A percentile compares a stretch with the other conserved stretches of the same genome.
Evolutionary conservation across 257 asterid genomes (phyloP).

Genomic region (Nicotiana paniculata): DNA sequence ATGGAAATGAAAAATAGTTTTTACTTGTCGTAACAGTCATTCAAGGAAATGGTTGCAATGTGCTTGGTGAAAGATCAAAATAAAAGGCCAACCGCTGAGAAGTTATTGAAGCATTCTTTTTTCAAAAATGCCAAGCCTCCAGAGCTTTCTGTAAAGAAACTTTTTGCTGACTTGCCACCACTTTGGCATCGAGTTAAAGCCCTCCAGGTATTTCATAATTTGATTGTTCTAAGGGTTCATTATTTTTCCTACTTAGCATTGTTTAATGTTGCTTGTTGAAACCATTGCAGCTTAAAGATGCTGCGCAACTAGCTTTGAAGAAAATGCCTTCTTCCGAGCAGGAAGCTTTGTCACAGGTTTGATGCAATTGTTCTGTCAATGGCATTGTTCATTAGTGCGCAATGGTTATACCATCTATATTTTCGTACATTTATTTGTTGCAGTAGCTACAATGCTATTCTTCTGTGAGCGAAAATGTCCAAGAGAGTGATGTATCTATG

Average conservation of each 20-base stretch:
- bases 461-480: not conserved
- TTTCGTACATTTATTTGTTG: not conserved
- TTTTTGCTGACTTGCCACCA: conserved; percentile 86
- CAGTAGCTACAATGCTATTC: not conserved
- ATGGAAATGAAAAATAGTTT: not conserved
- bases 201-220: conserved; percentile 58
- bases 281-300: conserved; percentile 75
- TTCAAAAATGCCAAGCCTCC: conserved; percentile 93
- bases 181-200: conserved; percentile 91
- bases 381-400: not conserved
- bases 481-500: no score
- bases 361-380: conserved; percentile 6
- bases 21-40: conserved; percentile 55
- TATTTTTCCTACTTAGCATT: conserved; percentile 5
- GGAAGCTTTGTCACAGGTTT: conserved; percentile 97
- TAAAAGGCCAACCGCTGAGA: conserved; percentile 97
- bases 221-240: conserved; percentile 11
- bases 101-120: conserved; percentile 84
- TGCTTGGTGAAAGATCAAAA: conserved; percentile 99
- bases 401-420: not conserved
- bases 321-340: conserved; percentile 88
- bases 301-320: conserved; percentile 93
- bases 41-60: conserved; percentile 99
- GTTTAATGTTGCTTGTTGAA: conserved; percentile 17
- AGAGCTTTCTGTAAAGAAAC: conserved; percentile 73